Percentiles rank a stretch among this genome's conserved stretches.
Conservation (phyloP, 768 basidiomycete species). For the Pulveroboletus sp. region DNA sequence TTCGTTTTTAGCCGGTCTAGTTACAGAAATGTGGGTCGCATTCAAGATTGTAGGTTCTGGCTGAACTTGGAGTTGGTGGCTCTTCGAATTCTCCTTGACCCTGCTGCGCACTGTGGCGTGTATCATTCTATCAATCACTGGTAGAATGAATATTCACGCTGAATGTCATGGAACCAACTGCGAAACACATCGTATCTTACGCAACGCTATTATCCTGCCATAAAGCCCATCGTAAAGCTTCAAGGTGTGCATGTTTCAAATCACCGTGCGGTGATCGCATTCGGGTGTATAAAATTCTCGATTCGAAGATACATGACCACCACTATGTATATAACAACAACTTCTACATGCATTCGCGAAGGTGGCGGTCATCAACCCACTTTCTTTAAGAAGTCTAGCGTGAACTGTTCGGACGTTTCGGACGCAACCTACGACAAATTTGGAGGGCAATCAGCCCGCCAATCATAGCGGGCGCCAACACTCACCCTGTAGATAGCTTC, state of each 20-base stretch:
- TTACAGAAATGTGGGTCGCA: background rate
- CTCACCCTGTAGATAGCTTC: constrained; percentile 3
- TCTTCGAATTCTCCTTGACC: background rate
- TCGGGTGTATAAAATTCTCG: background rate
- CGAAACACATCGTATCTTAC: no score
- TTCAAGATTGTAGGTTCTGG: background rate
- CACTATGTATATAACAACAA: background rate
- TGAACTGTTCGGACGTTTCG: constrained; percentile 1
- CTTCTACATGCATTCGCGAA: constrained; percentile 8
- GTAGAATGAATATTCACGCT: no score
- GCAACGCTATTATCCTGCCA: background rate
- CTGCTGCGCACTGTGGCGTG: no score
- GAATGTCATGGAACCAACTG: no score
- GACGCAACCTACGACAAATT: background rate
- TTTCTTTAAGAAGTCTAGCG: background rate
- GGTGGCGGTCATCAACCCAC: constrained; percentile 11
- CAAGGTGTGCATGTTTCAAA: constrained; percentile 2
- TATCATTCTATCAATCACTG: no score
- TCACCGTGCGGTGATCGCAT: background rate
- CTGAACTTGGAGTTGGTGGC: constrained; percentile 1
- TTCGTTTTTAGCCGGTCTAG: background rate
- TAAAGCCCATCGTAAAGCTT: no score
- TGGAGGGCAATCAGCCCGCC: background rate
- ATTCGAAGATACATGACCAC: background rate
- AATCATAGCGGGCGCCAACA: background rate